These are phyloP conservation scores for Triticum dicoccoides DNA, from an alignment of 176 grass and related monocot genomes.

Conservation along the genomic window DNA sequence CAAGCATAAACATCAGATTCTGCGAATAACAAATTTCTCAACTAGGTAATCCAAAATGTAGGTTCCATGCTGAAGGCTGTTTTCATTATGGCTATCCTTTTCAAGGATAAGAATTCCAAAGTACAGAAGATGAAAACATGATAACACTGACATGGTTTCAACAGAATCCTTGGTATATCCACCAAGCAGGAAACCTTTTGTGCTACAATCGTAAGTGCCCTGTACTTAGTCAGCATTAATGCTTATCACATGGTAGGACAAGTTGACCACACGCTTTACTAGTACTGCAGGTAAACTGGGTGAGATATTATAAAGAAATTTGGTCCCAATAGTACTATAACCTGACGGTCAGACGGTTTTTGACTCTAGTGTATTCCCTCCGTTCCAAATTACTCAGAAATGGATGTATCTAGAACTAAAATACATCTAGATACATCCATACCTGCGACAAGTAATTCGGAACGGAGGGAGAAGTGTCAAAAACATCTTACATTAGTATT, in stretches of 20 bases:
- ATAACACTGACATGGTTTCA: not conserved
- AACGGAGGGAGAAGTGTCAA: too few relatives aligned
- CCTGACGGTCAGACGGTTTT: not conserved
- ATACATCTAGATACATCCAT: too few relatives aligned
- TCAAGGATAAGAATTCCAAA: not conserved
- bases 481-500: not conserved
- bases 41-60: not conserved
- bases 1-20: not conserved
- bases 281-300: constrained; percentile 15
- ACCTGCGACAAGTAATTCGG: too few relatives aligned
- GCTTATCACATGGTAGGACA: constrained; percentile 10
- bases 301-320: constrained; percentile 11
- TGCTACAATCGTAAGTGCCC: not conserved
- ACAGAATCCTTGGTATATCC: constrained; percentile 21
- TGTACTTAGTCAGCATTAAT: constrained; percentile 1
- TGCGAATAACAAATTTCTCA: not conserved
- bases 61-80: not conserved
- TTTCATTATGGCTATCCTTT: not conserved
- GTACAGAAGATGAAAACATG: not conserved
- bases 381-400: too few relatives aligned
- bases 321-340: not conserved
- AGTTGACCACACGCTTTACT: constrained; percentile 25
- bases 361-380: too few relatives aligned
- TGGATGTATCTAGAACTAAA: too few relatives aligned
- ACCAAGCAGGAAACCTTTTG: not conserved